These are phyloP conservation scores for Thelonectria discophora DNA, from an alignment of 2,329 filamentous ascomycete genomes.

Conservation along the genomic window DNA sequence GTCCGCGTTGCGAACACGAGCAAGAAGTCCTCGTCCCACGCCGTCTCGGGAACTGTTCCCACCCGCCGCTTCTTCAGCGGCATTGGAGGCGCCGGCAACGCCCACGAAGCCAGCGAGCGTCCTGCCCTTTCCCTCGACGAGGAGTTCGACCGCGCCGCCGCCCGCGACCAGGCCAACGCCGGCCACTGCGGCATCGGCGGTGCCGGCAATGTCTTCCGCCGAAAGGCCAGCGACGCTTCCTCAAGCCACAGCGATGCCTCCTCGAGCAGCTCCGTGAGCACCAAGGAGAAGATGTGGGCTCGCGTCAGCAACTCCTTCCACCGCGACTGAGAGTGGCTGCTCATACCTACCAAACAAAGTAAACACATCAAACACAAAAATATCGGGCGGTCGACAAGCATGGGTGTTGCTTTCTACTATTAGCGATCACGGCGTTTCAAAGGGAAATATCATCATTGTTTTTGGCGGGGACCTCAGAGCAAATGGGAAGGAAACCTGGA, in stretches of 20 bases:
- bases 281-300: constrained; percentile 47
- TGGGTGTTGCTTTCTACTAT: not conserved
- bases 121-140: constrained; percentile 62
- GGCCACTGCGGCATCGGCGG: constrained; percentile 75
- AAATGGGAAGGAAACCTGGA: constrained; percentile 38
- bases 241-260: constrained; percentile 45
- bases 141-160: constrained; percentile 54
- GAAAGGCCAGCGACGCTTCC: constrained; percentile 47
- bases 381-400: constrained; percentile 1
- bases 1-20: constrained; percentile 57
- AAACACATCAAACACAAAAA: constrained; percentile 9
- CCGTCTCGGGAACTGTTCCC: constrained; percentile 51
- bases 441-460: constrained; percentile 14
- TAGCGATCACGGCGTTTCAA: constrained; percentile 42
- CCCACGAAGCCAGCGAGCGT: constrained; percentile 55
- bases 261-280: constrained; percentile 50
- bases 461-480: constrained; percentile 45
- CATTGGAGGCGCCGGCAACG: constrained; percentile 73
- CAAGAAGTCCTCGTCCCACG: constrained; percentile 50
- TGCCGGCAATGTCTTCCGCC: constrained; percentile 71
- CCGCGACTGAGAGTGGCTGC: constrained; percentile 36
- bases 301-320: constrained; percentile 46
- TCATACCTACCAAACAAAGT: not conserved
- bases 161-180: constrained; percentile 53
- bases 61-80: constrained; percentile 69